Conservation (phyloP, 805 yeast genomes). For the Saturnispora silvae region DNA sequence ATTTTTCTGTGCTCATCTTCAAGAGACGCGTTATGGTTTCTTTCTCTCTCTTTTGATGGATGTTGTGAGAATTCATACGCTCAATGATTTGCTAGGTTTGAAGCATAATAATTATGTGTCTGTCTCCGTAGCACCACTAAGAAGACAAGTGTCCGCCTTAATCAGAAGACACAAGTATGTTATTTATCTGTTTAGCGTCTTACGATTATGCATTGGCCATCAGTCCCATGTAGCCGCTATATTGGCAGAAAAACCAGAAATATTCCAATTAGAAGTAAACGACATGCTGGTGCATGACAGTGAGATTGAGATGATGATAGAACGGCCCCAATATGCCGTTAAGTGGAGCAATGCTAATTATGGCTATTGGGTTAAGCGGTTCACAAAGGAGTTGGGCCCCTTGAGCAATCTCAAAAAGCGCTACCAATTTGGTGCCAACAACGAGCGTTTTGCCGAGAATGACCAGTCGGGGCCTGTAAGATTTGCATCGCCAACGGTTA, state of each 20-base stretch:
- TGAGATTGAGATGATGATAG: constrained; percentile 3
- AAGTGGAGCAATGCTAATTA: constrained; percentile 4
- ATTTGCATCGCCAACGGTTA: neutral
- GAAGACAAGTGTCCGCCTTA: neutral
- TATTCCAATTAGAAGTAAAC: neutral
- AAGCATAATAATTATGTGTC: neutral
- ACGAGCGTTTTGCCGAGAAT: neutral
- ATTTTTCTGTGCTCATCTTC: neutral
- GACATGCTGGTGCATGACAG: constrained; percentile 2
- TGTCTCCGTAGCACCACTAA: neutral
- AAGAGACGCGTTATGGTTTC: neutral
- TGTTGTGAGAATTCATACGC: neutral
- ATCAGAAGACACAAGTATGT: constrained; percentile 2
- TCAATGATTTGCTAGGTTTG: neutral
- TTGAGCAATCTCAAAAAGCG: neutral
- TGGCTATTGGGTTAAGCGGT: constrained; percentile 1
- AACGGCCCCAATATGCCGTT: neutral
- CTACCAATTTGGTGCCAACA: neutral
- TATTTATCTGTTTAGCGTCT: constrained; percentile 1
- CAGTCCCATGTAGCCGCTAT: neutral
- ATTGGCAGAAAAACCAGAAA: neutral
- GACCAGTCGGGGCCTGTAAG: neutral
- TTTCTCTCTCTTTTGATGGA: neutral
- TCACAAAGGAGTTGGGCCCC: constrained; percentile 1
- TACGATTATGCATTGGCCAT: constrained; percentile 1